phyloP scores from a whole-genome alignment of 2,329 filamentous ascomycete species.

The Penicillium fuscoglaucum region DNA sequence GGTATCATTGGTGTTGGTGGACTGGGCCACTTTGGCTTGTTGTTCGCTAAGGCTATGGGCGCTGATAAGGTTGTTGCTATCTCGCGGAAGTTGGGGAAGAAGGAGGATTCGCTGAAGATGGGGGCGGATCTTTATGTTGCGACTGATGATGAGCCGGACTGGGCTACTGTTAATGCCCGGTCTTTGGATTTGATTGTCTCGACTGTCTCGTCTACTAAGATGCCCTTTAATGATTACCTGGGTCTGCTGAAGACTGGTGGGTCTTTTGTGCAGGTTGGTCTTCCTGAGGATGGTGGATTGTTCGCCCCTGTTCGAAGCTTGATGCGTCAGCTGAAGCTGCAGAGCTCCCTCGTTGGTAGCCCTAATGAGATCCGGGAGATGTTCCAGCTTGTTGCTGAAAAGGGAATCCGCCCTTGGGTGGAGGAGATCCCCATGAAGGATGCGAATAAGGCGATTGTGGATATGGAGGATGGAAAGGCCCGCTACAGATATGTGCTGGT shows the following conservation, averaged over 20 bases:
- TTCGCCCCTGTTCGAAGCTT: slow-evolving; percentile 58
- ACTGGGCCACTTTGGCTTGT: slow-evolving; percentile 70
- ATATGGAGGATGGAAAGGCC: slow-evolving; percentile 48
- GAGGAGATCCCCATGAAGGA: slow-evolving; percentile 46
- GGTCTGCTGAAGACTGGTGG: slow-evolving; percentile 59
- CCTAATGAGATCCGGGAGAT: slow-evolving; percentile 47
- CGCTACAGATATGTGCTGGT: slow-evolving; percentile 50
- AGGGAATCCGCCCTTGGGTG: slow-evolving; percentile 45
- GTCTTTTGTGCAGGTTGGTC: slow-evolving; percentile 64
- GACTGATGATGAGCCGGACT: slow-evolving; percentile 57
- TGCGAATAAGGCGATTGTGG: slow-evolving; percentile 46
- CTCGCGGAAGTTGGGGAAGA: slow-evolving; percentile 54
- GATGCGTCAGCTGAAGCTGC: slow-evolving; percentile 55
- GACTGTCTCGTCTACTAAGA: slow-evolving; percentile 59
- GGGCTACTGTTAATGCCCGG: slow-evolving; percentile 51
- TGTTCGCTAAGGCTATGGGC: slow-evolving; percentile 70
- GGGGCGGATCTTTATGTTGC: slow-evolving; percentile 59
- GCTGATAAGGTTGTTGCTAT: slow-evolving; percentile 63
- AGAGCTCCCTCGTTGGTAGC: slow-evolving; percentile 48
- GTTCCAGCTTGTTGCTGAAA: slow-evolving; percentile 45
- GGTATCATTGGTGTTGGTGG: slow-evolving; percentile 74
- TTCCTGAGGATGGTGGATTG: slow-evolving; percentile 60
- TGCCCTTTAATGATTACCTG: slow-evolving; percentile 65
- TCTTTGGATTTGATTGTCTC: slow-evolving; percentile 58
- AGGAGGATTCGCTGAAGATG: slow-evolving; percentile 54